Evolutionary conservation across 345 rosid genomes (phyloP).

Genomic region (Boechera retrofracta): DNA sequence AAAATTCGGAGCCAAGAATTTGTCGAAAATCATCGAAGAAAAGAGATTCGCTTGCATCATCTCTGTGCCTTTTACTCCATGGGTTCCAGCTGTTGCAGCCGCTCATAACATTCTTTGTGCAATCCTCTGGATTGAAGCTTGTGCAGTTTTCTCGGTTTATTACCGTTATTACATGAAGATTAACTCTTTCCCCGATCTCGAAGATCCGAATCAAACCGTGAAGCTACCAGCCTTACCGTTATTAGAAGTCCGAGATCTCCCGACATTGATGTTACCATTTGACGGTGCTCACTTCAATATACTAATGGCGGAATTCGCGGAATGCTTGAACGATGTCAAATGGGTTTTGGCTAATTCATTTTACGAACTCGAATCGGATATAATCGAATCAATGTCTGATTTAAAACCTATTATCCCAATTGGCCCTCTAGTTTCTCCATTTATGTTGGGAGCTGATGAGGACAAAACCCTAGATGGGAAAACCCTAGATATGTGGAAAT

Average conservation of each 20-base stretch:
- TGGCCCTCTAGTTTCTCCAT: slow-evolving; percentile 64
- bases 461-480: not conserved
- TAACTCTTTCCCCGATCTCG: slow-evolving; percentile 43
- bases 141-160: slow-evolving; percentile 47
- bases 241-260: slow-evolving; percentile 54
- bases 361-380: slow-evolving; percentile 54
- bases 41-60: slow-evolving; percentile 46
- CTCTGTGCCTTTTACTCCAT: slow-evolving; percentile 55
- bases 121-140: slow-evolving; percentile 62
- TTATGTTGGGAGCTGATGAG: slow-evolving; percentile 45
- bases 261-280: slow-evolving; percentile 52
- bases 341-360: slow-evolving; percentile 62
- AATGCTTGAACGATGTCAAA: slow-evolving; percentile 47
- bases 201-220: slow-evolving; percentile 32
- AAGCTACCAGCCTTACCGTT: slow-evolving; percentile 51
- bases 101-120: slow-evolving; percentile 54
- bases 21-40: slow-evolving; percentile 45
- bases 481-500: slow-evolving; percentile 48
- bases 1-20: slow-evolving; percentile 43
- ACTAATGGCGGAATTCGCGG: slow-evolving; percentile 32
- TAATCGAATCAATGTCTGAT: slow-evolving; percentile 42
- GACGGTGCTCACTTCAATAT: slow-evolving; percentile 7
- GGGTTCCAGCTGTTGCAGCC: slow-evolving; percentile 53
- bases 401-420: slow-evolving; percentile 47
- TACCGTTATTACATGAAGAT: slow-evolving; percentile 49